phyloP scores from a whole-genome alignment of 768 basidiomycete genomes.

The Agrocybe chaxingu region DNA sequence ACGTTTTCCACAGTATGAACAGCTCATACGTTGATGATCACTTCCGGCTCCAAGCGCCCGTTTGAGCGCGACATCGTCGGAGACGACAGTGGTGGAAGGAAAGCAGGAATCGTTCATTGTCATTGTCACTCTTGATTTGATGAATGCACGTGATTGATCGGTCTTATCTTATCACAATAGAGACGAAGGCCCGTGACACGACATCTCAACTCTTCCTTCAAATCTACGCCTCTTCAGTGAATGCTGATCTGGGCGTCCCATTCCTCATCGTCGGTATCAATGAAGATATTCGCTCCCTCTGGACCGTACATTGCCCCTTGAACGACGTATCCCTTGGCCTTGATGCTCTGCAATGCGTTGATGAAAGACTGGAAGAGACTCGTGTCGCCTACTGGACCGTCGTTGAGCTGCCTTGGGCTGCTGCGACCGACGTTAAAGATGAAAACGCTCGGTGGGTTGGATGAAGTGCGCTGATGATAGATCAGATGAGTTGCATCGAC shows the following conservation, averaged over 20 bases:
- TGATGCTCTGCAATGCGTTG: neutral
- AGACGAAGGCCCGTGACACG: too few species aligned
- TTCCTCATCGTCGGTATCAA: conserved; percentile 7
- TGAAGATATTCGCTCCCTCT: conserved; percentile 8
- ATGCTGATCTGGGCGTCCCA: conserved; percentile 1
- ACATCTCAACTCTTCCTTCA: neutral
- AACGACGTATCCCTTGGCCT: conserved; percentile 1
- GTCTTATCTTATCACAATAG: too few species aligned
- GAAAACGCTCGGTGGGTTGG: too few species aligned
- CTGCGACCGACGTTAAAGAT: too few species aligned
- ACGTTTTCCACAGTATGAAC: neutral
- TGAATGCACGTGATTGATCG: too few species aligned
- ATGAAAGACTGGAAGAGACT: conserved; percentile 1
- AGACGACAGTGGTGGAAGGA: too few species aligned
- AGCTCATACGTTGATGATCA: conserved; percentile 60
- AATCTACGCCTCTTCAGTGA: neutral
- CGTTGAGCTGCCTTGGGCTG: too few species aligned
- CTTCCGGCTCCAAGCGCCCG: conserved; percentile 60
- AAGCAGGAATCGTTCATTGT: too few species aligned
- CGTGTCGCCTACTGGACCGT: neutral
- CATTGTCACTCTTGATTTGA: too few species aligned
- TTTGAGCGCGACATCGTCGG: conserved; percentile 36
- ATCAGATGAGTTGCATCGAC: too few species aligned
- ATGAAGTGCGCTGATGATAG: too few species aligned
- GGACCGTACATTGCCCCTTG: conserved; percentile 6